These are phyloP conservation scores for Xylariaceae sp. DNA, from an alignment of 2,329 filamentous ascomycete species.

Conservation along the genomic window DNA sequence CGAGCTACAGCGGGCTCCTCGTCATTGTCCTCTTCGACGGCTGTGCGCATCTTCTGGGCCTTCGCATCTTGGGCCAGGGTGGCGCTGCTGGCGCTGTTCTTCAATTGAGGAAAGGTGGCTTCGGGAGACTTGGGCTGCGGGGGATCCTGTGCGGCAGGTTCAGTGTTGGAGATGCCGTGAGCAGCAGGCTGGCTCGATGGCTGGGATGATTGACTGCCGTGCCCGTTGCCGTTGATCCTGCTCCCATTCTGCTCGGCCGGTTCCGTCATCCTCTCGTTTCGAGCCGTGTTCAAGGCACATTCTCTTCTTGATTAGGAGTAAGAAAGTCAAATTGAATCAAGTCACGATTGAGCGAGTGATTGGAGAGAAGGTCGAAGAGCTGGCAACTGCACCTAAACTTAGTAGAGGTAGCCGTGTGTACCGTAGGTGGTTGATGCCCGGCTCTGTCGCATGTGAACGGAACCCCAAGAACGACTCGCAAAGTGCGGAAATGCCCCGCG, in stretches of 20 bases:
- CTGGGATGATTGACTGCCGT: constrained; percentile 13
- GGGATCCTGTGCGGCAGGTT: neutral
- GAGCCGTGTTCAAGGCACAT: neutral
- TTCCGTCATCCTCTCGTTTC: constrained; percentile 16
- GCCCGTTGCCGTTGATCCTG: constrained; percentile 17
- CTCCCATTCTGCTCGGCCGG: constrained; percentile 7
- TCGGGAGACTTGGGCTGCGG: constrained; percentile 8
- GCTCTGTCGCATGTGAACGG: too few relatives aligned
- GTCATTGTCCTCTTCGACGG: constrained; percentile 48
- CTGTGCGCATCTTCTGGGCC: constrained; percentile 18
- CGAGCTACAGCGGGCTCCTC: constrained; percentile 55
- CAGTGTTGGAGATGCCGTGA: constrained; percentile 1
- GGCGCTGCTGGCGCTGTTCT: constrained; percentile 37
- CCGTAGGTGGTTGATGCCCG: neutral
- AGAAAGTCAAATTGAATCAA: neutral
- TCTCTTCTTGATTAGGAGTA: neutral
- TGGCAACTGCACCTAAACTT: too few relatives aligned
- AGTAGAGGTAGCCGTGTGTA: too few relatives aligned
- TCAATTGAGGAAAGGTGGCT: constrained; percentile 35
- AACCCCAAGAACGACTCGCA: too few relatives aligned
- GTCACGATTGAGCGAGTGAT: neutral
- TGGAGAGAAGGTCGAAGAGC: neutral
- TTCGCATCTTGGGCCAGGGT: constrained; percentile 28
- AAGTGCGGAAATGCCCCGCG: neutral
- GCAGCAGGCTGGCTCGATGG: constrained; percentile 7